A percentile compares a stretch with the other conserved stretches of the same genome.
phyloP scores from a whole-genome alignment of 208 protist species.

The Leishmania lainsoni region DNA sequence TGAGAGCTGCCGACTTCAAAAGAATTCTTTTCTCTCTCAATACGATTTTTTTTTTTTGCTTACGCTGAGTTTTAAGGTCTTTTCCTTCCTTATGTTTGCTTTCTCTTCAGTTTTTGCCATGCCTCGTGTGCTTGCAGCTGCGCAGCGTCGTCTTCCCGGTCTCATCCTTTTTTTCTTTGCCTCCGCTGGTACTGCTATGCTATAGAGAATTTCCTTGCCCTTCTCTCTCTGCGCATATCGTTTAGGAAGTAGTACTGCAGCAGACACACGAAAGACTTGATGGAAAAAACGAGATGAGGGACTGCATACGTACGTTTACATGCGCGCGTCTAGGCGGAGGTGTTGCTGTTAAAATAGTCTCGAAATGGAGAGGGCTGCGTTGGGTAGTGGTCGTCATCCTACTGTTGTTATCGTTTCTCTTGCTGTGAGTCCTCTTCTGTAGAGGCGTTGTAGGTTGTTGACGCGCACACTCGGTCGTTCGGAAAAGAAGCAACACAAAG shows the following conservation, averaged over 20 bases:
- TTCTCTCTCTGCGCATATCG: not conserved
- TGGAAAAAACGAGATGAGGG: not conserved
- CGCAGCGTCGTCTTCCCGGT: not conserved
- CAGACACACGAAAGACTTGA: not conserved
- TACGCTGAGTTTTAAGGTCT: not conserved
- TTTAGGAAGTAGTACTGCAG: not conserved
- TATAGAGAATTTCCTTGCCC: not conserved
- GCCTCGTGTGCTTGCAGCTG: not conserved
- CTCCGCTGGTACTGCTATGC: not conserved
- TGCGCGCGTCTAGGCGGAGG: not conserved
- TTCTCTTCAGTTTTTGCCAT: not conserved
- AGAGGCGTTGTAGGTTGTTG: not conserved
- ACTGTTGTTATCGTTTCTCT: not conserved
- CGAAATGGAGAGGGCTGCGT: not conserved
- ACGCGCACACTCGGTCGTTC: not conserved
- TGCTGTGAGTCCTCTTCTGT: not conserved
- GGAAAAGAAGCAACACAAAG: not conserved
- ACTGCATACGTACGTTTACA: not conserved
- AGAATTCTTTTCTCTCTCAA: not conserved
- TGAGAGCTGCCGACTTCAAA: not conserved
- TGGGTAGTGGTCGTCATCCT: not conserved
- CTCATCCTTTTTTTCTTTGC: not conserved
- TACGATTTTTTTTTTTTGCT: not conserved
- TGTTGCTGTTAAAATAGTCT: not conserved
- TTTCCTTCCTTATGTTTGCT: not conserved